Evolutionary conservation across 1,284 basidiomycete species (phyloP).

Genomic region (Volvariella surrecta): DNA sequence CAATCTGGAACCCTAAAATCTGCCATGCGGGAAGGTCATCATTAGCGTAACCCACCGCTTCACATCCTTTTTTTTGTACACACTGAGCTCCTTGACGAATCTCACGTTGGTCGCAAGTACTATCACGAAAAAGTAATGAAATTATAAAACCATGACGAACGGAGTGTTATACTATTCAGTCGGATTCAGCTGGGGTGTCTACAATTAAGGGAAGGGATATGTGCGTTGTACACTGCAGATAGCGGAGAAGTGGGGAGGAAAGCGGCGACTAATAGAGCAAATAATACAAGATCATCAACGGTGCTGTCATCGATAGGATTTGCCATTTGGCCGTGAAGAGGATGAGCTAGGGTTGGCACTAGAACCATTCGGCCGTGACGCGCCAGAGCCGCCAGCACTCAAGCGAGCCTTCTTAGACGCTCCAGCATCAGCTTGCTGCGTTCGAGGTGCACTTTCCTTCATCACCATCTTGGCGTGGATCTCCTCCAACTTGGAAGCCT

Average conservation of each 20-base stretch:
- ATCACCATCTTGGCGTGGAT: slow-evolving; percentile 92
- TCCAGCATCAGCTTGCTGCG: slow-evolving; percentile 28
- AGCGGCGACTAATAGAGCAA: not conserved
- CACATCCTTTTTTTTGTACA: not conserved
- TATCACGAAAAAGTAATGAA: not conserved
- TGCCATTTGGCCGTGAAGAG: slow-evolving; percentile 37
- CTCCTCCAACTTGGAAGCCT: slow-evolving; percentile 83
- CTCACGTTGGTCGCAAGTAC: no score
- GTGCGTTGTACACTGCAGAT: slow-evolving; percentile 6
- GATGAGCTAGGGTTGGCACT: slow-evolving; percentile 20
- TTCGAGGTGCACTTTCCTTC: slow-evolving; percentile 59
- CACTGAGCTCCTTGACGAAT: no score
- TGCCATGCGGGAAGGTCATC: slow-evolving; percentile 6
- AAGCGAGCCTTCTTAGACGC: slow-evolving; percentile 47
- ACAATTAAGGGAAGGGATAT: slow-evolving; percentile 4
- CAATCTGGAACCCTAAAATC: slow-evolving; percentile 8
- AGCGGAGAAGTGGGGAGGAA: slow-evolving; percentile 7
- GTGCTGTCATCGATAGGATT: slow-evolving; percentile 43
- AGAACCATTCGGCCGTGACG: slow-evolving; percentile 43
- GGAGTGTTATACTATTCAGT: no score
- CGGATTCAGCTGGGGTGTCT: slow-evolving; percentile 1
- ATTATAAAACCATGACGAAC: not conserved
- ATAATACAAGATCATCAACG: no score
- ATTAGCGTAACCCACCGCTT: not conserved
- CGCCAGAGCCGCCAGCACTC: slow-evolving; percentile 22